Evolutionary conservation across 1,284 basidiomycete genomes (phyloP).

Genomic region (Papiliotrema terrestris): DNA sequence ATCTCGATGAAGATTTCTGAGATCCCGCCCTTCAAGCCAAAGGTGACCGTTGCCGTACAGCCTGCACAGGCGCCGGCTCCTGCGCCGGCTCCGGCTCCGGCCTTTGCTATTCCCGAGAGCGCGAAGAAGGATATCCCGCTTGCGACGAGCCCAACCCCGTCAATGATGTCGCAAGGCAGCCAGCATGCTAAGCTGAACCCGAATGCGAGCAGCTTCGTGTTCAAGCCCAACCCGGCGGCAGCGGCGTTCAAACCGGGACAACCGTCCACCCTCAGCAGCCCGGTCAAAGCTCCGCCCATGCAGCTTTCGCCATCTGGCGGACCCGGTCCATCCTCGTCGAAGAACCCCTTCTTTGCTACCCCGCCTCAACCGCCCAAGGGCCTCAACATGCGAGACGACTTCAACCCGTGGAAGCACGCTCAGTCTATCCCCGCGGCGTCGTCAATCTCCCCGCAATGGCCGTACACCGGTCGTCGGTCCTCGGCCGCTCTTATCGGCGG

Average conservation of each 20-base stretch:
- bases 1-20: conserved; percentile 63
- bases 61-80: no score
- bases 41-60: conserved; percentile 35
- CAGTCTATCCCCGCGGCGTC: conserved; percentile 68
- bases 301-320: conserved; percentile 12
- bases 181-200: conserved; percentile 62
- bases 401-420: conserved; percentile 81
- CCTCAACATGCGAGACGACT: conserved; percentile 85
- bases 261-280: conserved; percentile 19
- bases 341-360: conserved; percentile 82
- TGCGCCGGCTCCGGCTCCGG: conserved; percentile 19
- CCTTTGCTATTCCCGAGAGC: conserved; percentile 35
- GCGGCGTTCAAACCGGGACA: conserved; percentile 51
- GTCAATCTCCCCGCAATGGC: conserved; percentile 70
- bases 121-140: conserved; percentile 31
- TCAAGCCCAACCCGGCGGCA: conserved; percentile 59
- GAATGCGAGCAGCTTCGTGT: conserved; percentile 63
- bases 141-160: conserved; percentile 52
- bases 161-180: conserved; percentile 29
- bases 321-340: conserved; percentile 48
- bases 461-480: conserved; percentile 82
- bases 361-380: conserved; percentile 67
- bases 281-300: conserved; percentile 11
- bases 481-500: conserved; percentile 17
- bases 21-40: conserved; percentile 88